Evolutionary conservation across 1,284 basidiomycete genomes (phyloP), one percentile per base, ranked within the genome.

Genomic region (Waitea zeae): DNA sequence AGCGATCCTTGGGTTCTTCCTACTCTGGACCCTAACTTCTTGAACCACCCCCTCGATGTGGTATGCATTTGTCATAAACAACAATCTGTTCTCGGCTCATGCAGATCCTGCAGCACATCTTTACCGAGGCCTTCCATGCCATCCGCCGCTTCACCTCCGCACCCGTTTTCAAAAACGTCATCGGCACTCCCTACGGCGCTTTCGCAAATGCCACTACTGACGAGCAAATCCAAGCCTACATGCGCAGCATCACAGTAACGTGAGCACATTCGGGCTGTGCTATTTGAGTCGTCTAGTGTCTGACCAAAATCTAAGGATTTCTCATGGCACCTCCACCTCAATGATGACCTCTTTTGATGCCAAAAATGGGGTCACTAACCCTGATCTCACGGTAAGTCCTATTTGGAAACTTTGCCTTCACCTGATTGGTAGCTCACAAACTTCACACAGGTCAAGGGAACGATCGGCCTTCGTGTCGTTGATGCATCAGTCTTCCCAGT

Each of bases 21-120:
- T 3, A 11, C 44, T 14, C 43, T 50, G 18, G 42, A 50, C 30
- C 49, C 56, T 30, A 46, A 51, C 41, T 46, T 46, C 15, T 50
- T 51, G 12, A 20, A 12, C 17, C 13, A 34, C n/a, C 27, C 26
- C 3, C 29, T 39, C 31, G 43, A 45, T 28, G 30, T 44, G 20
- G 36, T 5, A 5, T 13, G 36, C 19, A 20, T 35, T 15, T 26
- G n/a, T 26, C 22, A n/a, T 7, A 17, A 34, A 12, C 17, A 40
- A 17, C 42, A 38, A 3, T 31, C 46, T 13, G 39, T 40, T 30
- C 20, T 35, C 3, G 40, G 34, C 3, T 7, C 22, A 7, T 7
- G n/a, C n/a, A 26, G 7, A 26, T 26, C 7, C 22, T 7, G 22
- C 7, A 7, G 22, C 22, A 26, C 22, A n/a, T 26, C n/a, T 7